These are phyloP conservation scores for Madurella fahalii DNA, from an alignment of 2,329 filamentous ascomycete genomes.

Conservation along the genomic window DNA sequence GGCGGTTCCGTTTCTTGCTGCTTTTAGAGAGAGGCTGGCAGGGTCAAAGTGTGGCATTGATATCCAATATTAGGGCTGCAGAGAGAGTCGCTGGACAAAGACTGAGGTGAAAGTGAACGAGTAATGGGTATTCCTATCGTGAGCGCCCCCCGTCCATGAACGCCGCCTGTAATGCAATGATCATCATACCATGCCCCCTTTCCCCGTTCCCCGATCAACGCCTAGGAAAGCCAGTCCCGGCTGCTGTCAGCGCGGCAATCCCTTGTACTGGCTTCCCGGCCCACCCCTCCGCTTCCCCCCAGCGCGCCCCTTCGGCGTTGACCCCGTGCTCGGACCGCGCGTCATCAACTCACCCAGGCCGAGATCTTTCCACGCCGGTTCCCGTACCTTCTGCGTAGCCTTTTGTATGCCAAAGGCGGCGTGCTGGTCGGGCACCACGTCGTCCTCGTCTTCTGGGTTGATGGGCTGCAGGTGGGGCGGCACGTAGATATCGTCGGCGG, in stretches of 20 bases:
- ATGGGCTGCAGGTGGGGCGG: slow-evolving; percentile 73
- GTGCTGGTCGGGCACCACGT: slow-evolving; percentile 83
- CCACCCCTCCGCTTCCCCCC: slow-evolving; percentile 18
- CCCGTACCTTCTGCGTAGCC: slow-evolving; percentile 67
- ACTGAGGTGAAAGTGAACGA: background rate
- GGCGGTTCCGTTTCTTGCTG: slow-evolving; percentile 3
- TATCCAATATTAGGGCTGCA: slow-evolving; percentile 1
- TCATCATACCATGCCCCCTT: background rate
- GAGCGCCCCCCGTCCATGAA: background rate
- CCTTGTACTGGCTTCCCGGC: slow-evolving; percentile 24
- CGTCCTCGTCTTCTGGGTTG: slow-evolving; percentile 85
- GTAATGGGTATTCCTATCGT: slow-evolving; percentile 1
- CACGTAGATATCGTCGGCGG: slow-evolving; percentile 80
- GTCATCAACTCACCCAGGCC: slow-evolving; percentile 68
- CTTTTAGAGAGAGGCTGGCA: too few species aligned
- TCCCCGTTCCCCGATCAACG: background rate
- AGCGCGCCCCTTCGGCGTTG: slow-evolving; percentile 12
- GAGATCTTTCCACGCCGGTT: slow-evolving; percentile 75
- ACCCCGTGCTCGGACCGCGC: slow-evolving; percentile 46
- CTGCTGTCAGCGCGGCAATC: slow-evolving; percentile 32
- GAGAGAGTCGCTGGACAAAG: background rate
- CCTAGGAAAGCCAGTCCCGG: background rate
- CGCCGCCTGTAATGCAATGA: background rate
- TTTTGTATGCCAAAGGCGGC: slow-evolving; percentile 82
- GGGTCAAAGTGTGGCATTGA: background rate